Percentiles rank a stretch among this genome's conserved stretches.
phyloP scores from a whole-genome alignment of 345 rosid genomes.

The Viola odorata region DNA sequence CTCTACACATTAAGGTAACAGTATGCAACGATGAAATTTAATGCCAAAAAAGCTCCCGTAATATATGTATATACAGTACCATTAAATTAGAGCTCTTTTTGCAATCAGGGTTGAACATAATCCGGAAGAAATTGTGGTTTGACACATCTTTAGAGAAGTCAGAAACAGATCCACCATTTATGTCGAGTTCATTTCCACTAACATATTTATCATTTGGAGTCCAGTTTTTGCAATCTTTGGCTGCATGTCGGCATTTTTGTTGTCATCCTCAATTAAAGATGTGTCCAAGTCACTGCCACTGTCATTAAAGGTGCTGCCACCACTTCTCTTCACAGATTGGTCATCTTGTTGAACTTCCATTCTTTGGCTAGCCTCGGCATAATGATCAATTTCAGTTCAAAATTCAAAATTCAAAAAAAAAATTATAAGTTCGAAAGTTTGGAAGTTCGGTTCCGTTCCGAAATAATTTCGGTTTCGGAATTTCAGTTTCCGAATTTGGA shows the following conservation, averaged over 20 bases:
- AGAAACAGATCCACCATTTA: slow-evolving; percentile 16
- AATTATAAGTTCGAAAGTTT: too few relatives aligned
- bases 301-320: slow-evolving; percentile 18
- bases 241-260: slow-evolving; percentile 17
- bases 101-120: slow-evolving; percentile 12
- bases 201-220: slow-evolving; percentile 6
- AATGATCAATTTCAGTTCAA: too few relatives aligned
- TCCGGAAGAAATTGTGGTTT: slow-evolving; percentile 9
- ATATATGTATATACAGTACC: slow-evolving; percentile 33
- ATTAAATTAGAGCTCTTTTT: slow-evolving; percentile 12
- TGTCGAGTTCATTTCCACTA: slow-evolving; percentile 12
- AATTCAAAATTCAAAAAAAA: too few relatives aligned
- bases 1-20: too few relatives aligned
- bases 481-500: too few relatives aligned
- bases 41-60: background rate
- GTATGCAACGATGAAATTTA: too few relatives aligned
- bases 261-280: background rate
- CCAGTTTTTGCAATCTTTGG: slow-evolving; percentile 16
- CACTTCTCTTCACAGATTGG: slow-evolving; percentile 18
- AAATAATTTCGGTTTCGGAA: too few relatives aligned
- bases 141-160: slow-evolving; percentile 24
- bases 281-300: slow-evolving; percentile 18
- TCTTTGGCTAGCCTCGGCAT: too few relatives aligned
- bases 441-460: too few relatives aligned
- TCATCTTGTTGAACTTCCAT: slow-evolving; percentile 28